These are phyloP conservation scores for Fusarium acutatum DNA, from an alignment of 2,329 filamentous ascomycete species.

Conservation along the genomic window DNA sequence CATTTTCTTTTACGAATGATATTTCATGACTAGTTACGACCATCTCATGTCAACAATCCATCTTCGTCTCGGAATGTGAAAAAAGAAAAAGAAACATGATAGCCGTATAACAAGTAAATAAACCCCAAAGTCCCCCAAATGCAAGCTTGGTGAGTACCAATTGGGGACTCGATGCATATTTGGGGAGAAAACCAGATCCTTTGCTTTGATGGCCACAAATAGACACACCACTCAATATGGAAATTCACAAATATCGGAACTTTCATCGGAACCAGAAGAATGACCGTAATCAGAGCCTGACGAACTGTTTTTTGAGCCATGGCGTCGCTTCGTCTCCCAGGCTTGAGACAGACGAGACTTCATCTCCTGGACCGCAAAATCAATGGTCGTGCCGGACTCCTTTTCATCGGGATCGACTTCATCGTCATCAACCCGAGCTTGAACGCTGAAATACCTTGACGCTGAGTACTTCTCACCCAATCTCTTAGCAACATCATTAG, in stretches of 20 bases:
- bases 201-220: neutral
- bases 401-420: constrained; percentile 29
- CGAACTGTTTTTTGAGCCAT: neutral
- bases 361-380: constrained; percentile 45
- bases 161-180: neutral
- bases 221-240: neutral
- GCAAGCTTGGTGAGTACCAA: neutral
- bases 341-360: constrained; percentile 13
- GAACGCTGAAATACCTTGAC: constrained; percentile 50
- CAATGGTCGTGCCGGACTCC: constrained; percentile 32
- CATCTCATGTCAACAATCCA: constrained; percentile 31
- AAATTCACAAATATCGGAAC: neutral
- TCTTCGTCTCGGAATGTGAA: neutral
- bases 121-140: neutral
- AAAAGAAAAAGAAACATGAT: neutral
- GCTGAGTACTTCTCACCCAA: constrained; percentile 59
- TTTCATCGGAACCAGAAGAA: neutral
- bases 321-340: constrained; percentile 24
- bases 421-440: constrained; percentile 37
- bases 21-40: constrained; percentile 4
- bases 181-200: neutral
- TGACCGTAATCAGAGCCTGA: neutral
- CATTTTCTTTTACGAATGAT: constrained; percentile 4
- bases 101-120: neutral
- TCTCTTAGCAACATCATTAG: constrained; percentile 66